A percentile compares a stretch with the other conserved stretches of the same genome.
These are phyloP conservation scores for Petunia axillaris DNA, from an alignment of 257 asterid species.

Conservation along the genomic window DNA sequence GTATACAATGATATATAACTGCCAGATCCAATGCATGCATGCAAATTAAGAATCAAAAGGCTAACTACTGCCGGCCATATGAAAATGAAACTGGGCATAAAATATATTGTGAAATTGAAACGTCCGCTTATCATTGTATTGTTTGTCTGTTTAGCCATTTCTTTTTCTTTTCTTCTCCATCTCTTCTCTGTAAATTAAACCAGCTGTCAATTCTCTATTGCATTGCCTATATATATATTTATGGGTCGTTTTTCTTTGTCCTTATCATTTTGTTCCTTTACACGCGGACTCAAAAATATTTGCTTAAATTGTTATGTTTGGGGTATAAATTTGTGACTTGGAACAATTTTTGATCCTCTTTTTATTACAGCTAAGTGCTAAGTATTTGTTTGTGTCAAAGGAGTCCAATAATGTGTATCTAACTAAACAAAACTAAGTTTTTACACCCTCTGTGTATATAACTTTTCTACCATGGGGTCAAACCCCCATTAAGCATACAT, in stretches of 20 bases:
- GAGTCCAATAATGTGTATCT: too few species aligned
- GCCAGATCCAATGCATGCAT: constrained; percentile 2
- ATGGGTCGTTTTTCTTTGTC: background rate
- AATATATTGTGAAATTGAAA: background rate
- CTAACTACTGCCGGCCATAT: background rate
- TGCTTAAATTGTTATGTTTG: too few species aligned
- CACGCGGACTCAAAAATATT: too few species aligned
- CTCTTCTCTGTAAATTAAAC: background rate
- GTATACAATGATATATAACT: background rate
- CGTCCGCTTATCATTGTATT: background rate
- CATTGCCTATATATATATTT: background rate
- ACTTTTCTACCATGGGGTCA: too few species aligned
- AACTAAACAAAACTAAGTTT: too few species aligned
- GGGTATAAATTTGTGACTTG: too few species aligned
- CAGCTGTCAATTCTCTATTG: background rate
- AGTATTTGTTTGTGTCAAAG: too few species aligned
- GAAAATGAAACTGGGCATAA: background rate
- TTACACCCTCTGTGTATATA: too few species aligned
- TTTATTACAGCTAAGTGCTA: too few species aligned
- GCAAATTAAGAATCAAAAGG: background rate
- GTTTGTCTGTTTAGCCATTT: background rate
- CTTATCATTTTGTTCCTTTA: background rate
- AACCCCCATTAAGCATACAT: too few species aligned
- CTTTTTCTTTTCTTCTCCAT: background rate
- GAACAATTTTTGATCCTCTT: too few species aligned